Evolutionary conservation across 441 rosid genomes (phyloP), one percentile per base, ranked within the genome.

Genomic region (Euphorbia celastroides): DNA sequence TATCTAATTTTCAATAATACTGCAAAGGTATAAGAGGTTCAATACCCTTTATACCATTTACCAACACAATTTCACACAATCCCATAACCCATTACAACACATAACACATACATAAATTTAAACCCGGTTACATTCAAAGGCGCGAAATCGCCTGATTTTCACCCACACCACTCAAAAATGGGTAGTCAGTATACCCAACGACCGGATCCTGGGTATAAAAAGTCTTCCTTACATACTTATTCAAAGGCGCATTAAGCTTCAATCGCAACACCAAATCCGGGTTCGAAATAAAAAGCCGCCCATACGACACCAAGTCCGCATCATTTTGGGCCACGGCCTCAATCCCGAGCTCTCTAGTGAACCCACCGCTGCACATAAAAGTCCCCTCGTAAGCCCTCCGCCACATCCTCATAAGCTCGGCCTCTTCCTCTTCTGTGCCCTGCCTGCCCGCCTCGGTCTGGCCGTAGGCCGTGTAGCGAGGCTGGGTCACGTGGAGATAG

Each of bases 401-500:
- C 87, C 77, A 82, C 1, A 80, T 72, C 76, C 76, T 86, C 77
- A 90, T 77, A 44, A 93, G 32, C 55, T 61, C 70, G 60, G 90
- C 82, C 73, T 87, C 96, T 73, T 88, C 96, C 0, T 88, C 94
- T 73, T 90, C 96, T 26, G 78, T 81, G 0, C 94, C 90, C 8
- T 70, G 87, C 61, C 80, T 82, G 65, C 93, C 90, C 2, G 96
- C 69, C 70, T 90, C 96, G 5, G 92, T 83, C 72, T 84, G 93
- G 38, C 94, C 96, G 1, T 85, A 84, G 10, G 96, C 91, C 30
- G 81, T 83, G 75, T 90, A 90, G 7, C 96, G 91, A 46, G 98
- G 98, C 60, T 90, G 97, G 26, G 97, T 93, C 26, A 90, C 82
- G 17, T 93, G 96, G 71, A 93, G 88, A 68, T 90, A 93, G 46